Base-by-base conservation (phyloP, 1,284 basidiomycete species). In the Grifola frondosa region DNA sequence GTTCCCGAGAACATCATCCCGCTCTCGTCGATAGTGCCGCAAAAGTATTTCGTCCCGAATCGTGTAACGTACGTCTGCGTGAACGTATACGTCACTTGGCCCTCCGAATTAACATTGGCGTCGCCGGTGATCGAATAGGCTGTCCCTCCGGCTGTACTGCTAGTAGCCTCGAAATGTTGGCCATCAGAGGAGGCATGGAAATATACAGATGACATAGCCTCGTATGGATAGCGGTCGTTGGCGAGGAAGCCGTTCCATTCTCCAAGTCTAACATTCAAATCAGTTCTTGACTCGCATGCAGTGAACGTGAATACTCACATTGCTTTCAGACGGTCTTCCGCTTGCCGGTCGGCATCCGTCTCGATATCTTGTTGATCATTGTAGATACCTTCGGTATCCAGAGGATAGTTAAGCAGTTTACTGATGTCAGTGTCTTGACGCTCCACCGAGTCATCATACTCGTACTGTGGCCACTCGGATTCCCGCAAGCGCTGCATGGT, bases 191-290 rank as follows among this genome's bases (percentile, higher is more conserved):
- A 38, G 4, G 40, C 34, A 16, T 46, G 48, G 12, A 49, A 31
- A 4, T 40, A 12, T 4, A 49, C 8, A 30, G 25, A 40, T 3
- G 46, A 15, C 48, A 49, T 49, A 2, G 48, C 43, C 25, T 49
- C 44, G 21, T 30, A 36, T 6, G 48, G 48, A 20, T 35, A 46
- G 5, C 12, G 33, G 10, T 26, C 25, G 6, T 40, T 21, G 8
- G 40, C 43, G 25, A 49, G 11, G 26, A 43, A 49, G 4, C 48
- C 48, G 13, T 40, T 42, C 48, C 48, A 49, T 15, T 43, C 40
- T 7, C 48, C 48, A 5, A 49, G 29, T 11, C 48, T 49, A 4
- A 29, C 9, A 30, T 7, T 19, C 4, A 11, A 2, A 15, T 39
- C 12, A 36, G 15, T n/a, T n/a, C 6, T 3, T 12, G 6, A 21